These are phyloP conservation scores for Bacidia gigantensis DNA, from an alignment of 495 filamentous ascomycete species.

Conservation along the genomic window DNA sequence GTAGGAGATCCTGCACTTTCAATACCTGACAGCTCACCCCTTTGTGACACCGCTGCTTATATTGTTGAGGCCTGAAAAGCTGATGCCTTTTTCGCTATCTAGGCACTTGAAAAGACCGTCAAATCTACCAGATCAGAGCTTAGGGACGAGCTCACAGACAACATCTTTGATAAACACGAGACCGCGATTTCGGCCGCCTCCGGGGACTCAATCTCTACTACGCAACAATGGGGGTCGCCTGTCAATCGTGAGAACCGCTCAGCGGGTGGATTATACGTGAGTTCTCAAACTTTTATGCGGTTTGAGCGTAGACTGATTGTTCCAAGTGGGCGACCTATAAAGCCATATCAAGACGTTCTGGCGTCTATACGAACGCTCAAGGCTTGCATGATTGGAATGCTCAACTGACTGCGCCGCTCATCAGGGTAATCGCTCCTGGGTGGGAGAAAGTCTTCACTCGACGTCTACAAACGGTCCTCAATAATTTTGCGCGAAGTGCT, in stretches of 20 bases:
- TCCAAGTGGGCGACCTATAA: slow-evolving; percentile 42
- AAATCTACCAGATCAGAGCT: slow-evolving; percentile 25
- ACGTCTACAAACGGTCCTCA: slow-evolving; percentile 28
- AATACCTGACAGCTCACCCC: background rate
- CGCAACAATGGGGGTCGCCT: slow-evolving; percentile 34
- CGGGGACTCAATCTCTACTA: slow-evolving; percentile 26
- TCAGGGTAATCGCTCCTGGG: slow-evolving; percentile 32
- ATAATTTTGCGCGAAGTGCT: slow-evolving; percentile 18
- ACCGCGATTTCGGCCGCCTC: slow-evolving; percentile 23
- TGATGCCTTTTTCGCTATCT: background rate
- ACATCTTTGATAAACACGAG: slow-evolving; percentile 33
- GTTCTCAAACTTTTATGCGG: background rate
- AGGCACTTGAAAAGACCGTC: slow-evolving; percentile 25
- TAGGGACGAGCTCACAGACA: slow-evolving; percentile 25
- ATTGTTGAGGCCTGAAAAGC: background rate
- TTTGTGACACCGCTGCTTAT: background rate
- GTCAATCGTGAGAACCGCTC: slow-evolving; percentile 24
- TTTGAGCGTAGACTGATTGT: background rate
- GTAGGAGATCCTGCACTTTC: slow-evolving; percentile 12
- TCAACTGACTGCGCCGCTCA: slow-evolving; percentile 37
- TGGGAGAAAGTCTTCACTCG: slow-evolving; percentile 45
- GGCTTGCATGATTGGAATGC: slow-evolving; percentile 17
- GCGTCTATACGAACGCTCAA: slow-evolving; percentile 24
- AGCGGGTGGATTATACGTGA: slow-evolving; percentile 30
- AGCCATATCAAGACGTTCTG: slow-evolving; percentile 42